Evolutionary conservation across 257 asterid species (phyloP).

Genomic region (Rubia yunnanensis): DNA sequence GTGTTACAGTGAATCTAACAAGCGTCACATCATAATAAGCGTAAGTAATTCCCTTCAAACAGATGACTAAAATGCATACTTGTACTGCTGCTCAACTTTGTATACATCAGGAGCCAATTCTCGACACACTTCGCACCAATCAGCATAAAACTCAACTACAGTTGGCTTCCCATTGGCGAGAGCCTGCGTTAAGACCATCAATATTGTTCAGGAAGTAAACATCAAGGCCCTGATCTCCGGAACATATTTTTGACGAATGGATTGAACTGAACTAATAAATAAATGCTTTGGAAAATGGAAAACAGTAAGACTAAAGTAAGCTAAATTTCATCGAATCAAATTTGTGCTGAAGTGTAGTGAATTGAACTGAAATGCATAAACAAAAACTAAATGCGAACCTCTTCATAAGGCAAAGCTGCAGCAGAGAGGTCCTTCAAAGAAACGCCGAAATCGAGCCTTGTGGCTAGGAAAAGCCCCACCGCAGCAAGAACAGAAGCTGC

Average conservation of each 20-base stretch:
- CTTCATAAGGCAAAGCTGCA: conserved; percentile 75
- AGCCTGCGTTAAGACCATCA: conserved; percentile 37
- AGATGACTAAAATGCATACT: conserved; percentile 30
- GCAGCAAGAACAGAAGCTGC: conserved; percentile 57
- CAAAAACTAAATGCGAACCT: conserved; percentile 38
- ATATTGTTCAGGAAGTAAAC: not conserved
- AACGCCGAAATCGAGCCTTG: conserved; percentile 64
- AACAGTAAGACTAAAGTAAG: not conserved
- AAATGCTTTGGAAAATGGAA: not conserved
- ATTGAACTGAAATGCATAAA: not conserved
- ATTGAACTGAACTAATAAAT: too few relatives aligned
- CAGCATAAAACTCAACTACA: conserved; percentile 95
- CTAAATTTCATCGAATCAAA: too few relatives aligned
- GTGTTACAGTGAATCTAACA: too few relatives aligned
- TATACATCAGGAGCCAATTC: conserved; percentile 89
- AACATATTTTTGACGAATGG: too few relatives aligned
- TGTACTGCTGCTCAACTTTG: conserved; percentile 75
- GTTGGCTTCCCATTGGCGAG: conserved; percentile 93
- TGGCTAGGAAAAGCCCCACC: conserved; percentile 54
- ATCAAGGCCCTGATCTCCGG: not conserved
- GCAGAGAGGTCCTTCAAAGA: conserved; percentile 85
- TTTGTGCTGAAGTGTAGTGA: too few relatives aligned
- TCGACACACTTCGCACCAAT: conserved; percentile 96
- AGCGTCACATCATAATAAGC: too few relatives aligned
- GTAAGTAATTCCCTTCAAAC: too few relatives aligned